These are phyloP conservation scores for Exophiala viscosa DNA, from an alignment of 2,329 filamentous ascomycete species.

Conservation along the genomic window DNA sequence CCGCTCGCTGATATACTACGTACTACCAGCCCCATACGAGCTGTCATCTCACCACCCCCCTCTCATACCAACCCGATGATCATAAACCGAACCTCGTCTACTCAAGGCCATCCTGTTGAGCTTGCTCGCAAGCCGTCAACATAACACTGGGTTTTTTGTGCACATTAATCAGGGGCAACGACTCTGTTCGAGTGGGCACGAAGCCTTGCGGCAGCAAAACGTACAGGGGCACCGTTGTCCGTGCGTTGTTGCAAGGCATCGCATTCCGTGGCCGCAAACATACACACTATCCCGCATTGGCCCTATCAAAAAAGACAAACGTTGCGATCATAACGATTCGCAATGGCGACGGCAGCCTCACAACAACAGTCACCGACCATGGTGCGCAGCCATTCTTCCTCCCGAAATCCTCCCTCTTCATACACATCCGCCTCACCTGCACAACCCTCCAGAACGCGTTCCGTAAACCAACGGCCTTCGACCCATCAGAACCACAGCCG, in stretches of 20 bases:
- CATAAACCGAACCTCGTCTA: background rate
- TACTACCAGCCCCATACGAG: slow-evolving; percentile 10
- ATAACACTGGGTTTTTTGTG: background rate
- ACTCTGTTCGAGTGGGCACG: background rate
- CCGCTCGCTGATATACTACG: background rate
- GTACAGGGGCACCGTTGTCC: slow-evolving; percentile 9
- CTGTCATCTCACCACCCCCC: slow-evolving; percentile 17
- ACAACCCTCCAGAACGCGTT: slow-evolving; percentile 45
- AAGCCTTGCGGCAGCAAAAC: slow-evolving; percentile 20
- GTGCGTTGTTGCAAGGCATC: slow-evolving; percentile 13
- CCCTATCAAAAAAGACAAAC: background rate
- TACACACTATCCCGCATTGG: slow-evolving; percentile 2
- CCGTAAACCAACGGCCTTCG: slow-evolving; percentile 42
- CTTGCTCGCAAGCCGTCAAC: background rate
- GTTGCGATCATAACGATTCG: background rate
- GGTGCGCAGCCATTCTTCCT: slow-evolving; percentile 49
- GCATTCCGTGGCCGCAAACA: slow-evolving; percentile 19
- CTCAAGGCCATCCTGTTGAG: slow-evolving; percentile 1
- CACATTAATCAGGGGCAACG: background rate
- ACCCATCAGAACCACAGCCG: slow-evolving; percentile 36
- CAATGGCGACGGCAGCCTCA: slow-evolving; percentile 46
- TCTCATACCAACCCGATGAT: slow-evolving; percentile 4
- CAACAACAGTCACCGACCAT: slow-evolving; percentile 43
- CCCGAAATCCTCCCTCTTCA: slow-evolving; percentile 43
- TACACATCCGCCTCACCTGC: slow-evolving; percentile 40